Base-by-base conservation (phyloP, 495 filamentous ascomycete genomes). In the Daldinia concentrica region DNA sequence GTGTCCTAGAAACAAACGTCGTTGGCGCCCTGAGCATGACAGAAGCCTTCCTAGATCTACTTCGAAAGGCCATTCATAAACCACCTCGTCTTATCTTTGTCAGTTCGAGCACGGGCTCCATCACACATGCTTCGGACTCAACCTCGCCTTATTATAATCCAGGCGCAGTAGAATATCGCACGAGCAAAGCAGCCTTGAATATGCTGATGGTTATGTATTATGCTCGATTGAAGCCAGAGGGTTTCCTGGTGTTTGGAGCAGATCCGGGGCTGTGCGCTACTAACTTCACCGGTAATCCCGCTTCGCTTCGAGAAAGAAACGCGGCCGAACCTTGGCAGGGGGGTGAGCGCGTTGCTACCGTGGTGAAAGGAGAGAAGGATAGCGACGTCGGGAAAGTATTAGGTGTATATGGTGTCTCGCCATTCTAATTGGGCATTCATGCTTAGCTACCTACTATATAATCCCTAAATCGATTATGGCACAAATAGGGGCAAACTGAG, bases 21-120 rank as follows among this genome's bases (percentile, higher is more conserved):
- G 72, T 81, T 56, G 82, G 82, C 27, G 68, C 76, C 3, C 76
- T 78, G 0, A 72, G 74, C 54, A 73, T 80, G 15, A 84, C 80
- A 22, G 82, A 85, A 12, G 77, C 80, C 0, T 80, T 83, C 54
- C 66, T 80, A 6, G 82, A 79, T 12, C 74, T 86, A 1, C 75
- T 86, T 0, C 76, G 77, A 15, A 79, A 81, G 58, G 62, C 79
- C 17, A 22, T 39, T 0, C 62, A 63, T 3, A 61, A 62, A 26
- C 39, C 71, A n/a, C 68, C 62, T 3, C 68, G 72, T 6, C 62
- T 74, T 6, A 26, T 74, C 37, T 74, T 72, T 50, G 72, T 74
- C 1, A 59, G 41, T 8, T 81, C 78, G 15, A 76, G 74, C 22
- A 73, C 78, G 1, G 83, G 84, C 1, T 79, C 77, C 4, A 72